These are phyloP conservation scores for Lactifluus pinguis DNA, from an alignment of 768 basidiomycete genomes.

Conservation along the genomic window DNA sequence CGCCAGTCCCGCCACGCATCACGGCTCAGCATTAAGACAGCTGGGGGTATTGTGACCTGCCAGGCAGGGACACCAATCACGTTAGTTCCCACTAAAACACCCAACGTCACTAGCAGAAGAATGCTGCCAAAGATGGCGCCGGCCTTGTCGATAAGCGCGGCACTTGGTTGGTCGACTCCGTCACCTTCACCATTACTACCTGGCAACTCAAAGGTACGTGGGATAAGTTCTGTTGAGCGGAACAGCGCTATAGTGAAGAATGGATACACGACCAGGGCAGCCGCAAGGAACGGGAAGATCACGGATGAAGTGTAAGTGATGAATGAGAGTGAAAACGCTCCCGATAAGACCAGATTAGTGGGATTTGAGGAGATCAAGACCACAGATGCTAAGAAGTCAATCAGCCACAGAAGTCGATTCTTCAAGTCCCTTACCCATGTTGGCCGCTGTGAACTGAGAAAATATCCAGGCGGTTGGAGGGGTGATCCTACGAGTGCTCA, in stretches of 20 bases:
- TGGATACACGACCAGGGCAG: slow-evolving; percentile 52
- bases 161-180: slow-evolving; percentile 32
- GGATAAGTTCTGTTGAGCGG: slow-evolving; percentile 45
- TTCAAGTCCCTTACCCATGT: slow-evolving; percentile 40
- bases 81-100: slow-evolving; percentile 67
- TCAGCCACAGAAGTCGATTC: slow-evolving; percentile 24
- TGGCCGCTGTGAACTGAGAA: slow-evolving; percentile 69
- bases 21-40: slow-evolving; percentile 56
- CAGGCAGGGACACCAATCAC: slow-evolving; percentile 74
- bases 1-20: slow-evolving; percentile 42
- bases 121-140: slow-evolving; percentile 68
- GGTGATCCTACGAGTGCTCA: slow-evolving; percentile 19
- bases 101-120: slow-evolving; percentile 57
- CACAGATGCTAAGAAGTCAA: slow-evolving; percentile 32
- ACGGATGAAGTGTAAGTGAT: slow-evolving; percentile 75
- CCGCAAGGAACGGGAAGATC: slow-evolving; percentile 68
- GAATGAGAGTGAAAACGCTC: slow-evolving; percentile 74
- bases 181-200: slow-evolving; percentile 23
- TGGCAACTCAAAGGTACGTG: slow-evolving; percentile 37
- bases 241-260: slow-evolving; percentile 48
- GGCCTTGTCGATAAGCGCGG: slow-evolving; percentile 60
- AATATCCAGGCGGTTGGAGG: slow-evolving; percentile 61
- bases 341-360: slow-evolving; percentile 89
- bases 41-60: slow-evolving; percentile 80
- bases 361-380: slow-evolving; percentile 80